Evolutionary conservation across 257 asterid genomes (phyloP), one percentile per base, ranked within the genome.

Genomic region (Marsdenia floribunda): DNA sequence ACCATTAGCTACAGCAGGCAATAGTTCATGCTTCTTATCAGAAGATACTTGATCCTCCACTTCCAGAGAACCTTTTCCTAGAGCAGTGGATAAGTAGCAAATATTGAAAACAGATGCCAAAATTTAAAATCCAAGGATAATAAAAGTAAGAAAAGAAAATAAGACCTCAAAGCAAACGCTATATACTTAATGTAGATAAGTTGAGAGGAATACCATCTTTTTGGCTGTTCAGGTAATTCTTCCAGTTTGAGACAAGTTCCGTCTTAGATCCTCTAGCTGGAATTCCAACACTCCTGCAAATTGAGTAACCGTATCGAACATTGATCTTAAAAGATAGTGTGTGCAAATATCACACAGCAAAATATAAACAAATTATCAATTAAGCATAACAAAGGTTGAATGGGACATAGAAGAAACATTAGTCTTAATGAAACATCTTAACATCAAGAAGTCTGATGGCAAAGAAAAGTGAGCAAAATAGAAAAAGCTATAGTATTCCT

Each of bases 181-280:
- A 68, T 38, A 44, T 60, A 12, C 40, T 66, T 52, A 22, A 46
- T 21, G 73, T 35, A n/a, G 55, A 57, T 2, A 6, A 47, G 21
- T 3, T 57, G 49, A 52, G 75, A 78, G 59, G 55, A 60, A 65
- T 87, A 90, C 96, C 97, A 74, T 88, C 78, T 8, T n/a, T 69
- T 81, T 84, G 73, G 75, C 61, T 75, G 55, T 75, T 61, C 79
- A 87, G 72, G 80, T 73, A 83, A 76, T 72, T 79, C 87, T 86
- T 86, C 87, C 86, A 81, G 71, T 89, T 78, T 75, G 87, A 81
- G 80, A 80, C 73, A 76, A 83, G 88, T 73, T 87, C 93, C 46
- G 75, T 74, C 77, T 88, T 88, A 67, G 81, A 77, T 72, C 92
- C 96, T 81, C 84, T 81, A 70, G 86, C 85, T 72, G 91, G 86